A percentile compares a stretch with the other conserved stretches of the same genome.
Conservation (phyloP, 2,329 filamentous ascomycete species). For the Cadophora sp. region DNA sequence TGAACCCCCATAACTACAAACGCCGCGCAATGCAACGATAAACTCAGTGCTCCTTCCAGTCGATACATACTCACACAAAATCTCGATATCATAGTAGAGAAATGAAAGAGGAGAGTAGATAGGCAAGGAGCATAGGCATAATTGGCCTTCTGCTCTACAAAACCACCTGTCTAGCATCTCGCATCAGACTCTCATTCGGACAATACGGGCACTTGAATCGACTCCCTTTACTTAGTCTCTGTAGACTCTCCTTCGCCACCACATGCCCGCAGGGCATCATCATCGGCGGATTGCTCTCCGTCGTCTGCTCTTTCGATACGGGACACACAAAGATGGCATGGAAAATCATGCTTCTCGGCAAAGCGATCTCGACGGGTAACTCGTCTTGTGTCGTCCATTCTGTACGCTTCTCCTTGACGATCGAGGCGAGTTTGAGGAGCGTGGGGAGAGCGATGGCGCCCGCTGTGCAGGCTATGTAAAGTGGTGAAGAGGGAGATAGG, state of each 20-base stretch:
- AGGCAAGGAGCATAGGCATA: too few species aligned
- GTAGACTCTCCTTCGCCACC: slow-evolving; percentile 83
- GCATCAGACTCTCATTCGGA: slow-evolving; percentile 79
- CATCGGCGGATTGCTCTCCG: slow-evolving; percentile 92
- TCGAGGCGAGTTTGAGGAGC: slow-evolving; percentile 84
- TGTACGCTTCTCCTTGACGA: slow-evolving; percentile 87
- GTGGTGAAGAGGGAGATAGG: slow-evolving; percentile 87
- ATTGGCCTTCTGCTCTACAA: slow-evolving; percentile 32
- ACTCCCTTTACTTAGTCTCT: slow-evolving; percentile 77
- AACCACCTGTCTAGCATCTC: slow-evolving; percentile 63
- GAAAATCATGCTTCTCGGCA: slow-evolving; percentile 71
- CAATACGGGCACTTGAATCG: slow-evolving; percentile 98
- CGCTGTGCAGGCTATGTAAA: slow-evolving; percentile 91
- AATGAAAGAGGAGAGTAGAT: too few species aligned
- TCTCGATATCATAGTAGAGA: too few species aligned
- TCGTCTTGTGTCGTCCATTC: slow-evolving; percentile 96
- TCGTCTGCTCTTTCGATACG: slow-evolving; percentile 95
- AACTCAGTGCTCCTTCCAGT: not conserved
- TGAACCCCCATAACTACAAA: not conserved
- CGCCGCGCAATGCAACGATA: slow-evolving; percentile 6
- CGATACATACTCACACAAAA: not conserved
- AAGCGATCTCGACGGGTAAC: slow-evolving; percentile 76
- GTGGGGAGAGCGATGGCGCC: slow-evolving; percentile 90
- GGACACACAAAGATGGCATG: slow-evolving; percentile 98
- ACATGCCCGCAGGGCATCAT: slow-evolving; percentile 97